Conservation (phyloP, 305 asterid species). For the Withania somnifera region DNA sequence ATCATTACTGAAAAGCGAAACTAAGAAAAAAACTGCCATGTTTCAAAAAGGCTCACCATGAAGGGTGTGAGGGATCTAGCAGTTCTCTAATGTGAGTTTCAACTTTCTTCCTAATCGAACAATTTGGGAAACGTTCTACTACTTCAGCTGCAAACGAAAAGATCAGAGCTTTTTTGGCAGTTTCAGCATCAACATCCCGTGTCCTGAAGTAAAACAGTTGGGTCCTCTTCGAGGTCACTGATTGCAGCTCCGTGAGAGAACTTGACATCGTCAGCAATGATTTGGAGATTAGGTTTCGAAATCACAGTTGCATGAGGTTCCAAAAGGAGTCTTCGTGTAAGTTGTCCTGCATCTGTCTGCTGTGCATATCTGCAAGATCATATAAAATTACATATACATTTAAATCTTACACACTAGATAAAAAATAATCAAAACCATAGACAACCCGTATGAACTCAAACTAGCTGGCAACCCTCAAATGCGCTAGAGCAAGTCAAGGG, state of each 20-base stretch:
- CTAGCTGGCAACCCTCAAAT: too few species aligned
- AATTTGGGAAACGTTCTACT: conserved; percentile 36
- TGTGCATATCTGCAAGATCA: conserved; percentile 56
- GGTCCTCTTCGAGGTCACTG: conserved; percentile 70
- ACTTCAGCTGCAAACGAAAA: conserved; percentile 91
- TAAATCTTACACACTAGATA: neutral
- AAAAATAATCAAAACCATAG: neutral
- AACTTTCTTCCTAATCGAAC: conserved; percentile 40
- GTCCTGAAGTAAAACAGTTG: conserved; percentile 83
- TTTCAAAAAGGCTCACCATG: conserved; percentile 12
- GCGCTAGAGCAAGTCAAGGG: too few species aligned
- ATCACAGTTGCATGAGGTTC: conserved; percentile 84
- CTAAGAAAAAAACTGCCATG: neutral
- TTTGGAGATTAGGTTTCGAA: conserved; percentile 88
- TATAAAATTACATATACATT: neutral
- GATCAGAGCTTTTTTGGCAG: conserved; percentile 82
- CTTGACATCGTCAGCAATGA: conserved; percentile 83
- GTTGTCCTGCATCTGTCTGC: conserved; percentile 97
- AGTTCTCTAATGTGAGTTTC: conserved; percentile 37
- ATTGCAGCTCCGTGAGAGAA: conserved; percentile 98
- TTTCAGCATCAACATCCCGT: conserved; percentile 54
- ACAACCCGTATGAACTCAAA: neutral
- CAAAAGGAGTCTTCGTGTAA: conserved; percentile 72
- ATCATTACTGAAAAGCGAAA: neutral
- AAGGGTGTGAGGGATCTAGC: conserved; percentile 35